These are phyloP conservation scores for Diutina mesorugosa DNA, from an alignment of 1,139 yeast species.

Conservation along the genomic window DNA sequence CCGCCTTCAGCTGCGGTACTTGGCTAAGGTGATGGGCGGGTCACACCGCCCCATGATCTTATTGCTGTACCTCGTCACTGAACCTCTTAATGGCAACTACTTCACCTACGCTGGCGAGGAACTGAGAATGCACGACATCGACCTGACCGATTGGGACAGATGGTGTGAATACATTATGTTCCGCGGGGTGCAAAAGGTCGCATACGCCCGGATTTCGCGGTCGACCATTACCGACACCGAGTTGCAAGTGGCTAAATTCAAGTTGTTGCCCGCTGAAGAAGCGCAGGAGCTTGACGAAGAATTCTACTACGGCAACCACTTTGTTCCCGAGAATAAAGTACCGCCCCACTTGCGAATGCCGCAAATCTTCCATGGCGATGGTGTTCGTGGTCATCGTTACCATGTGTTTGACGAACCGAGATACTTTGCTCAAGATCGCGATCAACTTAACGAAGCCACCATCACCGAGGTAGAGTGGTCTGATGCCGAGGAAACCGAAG, in stretches of 20 bases:
- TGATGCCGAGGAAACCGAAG: neutral
- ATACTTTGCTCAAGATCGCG: constrained; percentile 33
- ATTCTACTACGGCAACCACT: constrained; percentile 41
- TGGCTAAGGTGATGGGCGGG: constrained; percentile 71
- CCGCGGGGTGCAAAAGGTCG: constrained; percentile 76
- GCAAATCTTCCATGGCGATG: constrained; percentile 73
- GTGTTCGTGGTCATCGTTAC: constrained; percentile 85
- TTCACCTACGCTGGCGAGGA: constrained; percentile 76
- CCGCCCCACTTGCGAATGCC: constrained; percentile 69
- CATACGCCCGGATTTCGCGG: constrained; percentile 88
- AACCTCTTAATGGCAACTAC: constrained; percentile 80
- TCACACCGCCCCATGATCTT: constrained; percentile 68
- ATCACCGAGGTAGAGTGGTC: neutral
- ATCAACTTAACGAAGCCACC: neutral
- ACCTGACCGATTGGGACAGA: constrained; percentile 88
- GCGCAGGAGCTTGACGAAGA: constrained; percentile 24
- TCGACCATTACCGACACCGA: constrained; percentile 95
- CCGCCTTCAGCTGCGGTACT: constrained; percentile 66
- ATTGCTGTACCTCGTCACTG: constrained; percentile 81
- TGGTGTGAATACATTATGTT: constrained; percentile 96
- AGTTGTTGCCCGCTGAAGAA: constrained; percentile 34
- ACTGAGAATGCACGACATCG: constrained; percentile 88
- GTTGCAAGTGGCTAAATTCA: constrained; percentile 88
- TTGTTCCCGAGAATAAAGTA: constrained; percentile 42
- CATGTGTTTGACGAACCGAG: constrained; percentile 91